Evolutionary conservation across 768 basidiomycete genomes (phyloP).

Genomic region (Lanmaoa pseudosensibilis): DNA sequence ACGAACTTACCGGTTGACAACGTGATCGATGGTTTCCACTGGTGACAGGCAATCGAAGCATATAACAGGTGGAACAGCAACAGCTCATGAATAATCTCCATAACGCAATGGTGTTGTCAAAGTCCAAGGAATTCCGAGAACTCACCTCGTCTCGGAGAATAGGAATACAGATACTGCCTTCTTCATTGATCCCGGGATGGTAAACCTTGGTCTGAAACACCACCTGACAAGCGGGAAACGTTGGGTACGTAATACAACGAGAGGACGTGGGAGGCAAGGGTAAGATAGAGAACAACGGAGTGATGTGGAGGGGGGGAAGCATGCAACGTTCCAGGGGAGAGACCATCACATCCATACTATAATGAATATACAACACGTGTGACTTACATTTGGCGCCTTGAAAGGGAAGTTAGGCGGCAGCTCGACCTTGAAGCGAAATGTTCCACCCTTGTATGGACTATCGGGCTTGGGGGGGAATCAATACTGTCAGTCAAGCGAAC

Average conservation of each 20-base stretch:
- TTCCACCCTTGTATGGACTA: slow-evolving; percentile 83
- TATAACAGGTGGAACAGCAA: background rate
- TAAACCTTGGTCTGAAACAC: slow-evolving; percentile 85
- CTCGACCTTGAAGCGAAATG: slow-evolving; percentile 69
- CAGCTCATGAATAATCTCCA: slow-evolving; percentile 4
- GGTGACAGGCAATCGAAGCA: slow-evolving; percentile 4
- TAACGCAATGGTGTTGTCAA: background rate
- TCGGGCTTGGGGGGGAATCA: slow-evolving; percentile 51
- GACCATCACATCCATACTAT: background rate
- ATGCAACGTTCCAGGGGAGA: slow-evolving; percentile 24
- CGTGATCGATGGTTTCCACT: slow-evolving; percentile 88
- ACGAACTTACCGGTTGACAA: slow-evolving; percentile 56
- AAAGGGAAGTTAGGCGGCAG: slow-evolving; percentile 84
- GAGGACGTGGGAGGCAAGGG: slow-evolving; percentile 1
- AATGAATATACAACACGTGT: slow-evolving; percentile 4
- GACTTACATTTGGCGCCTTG: slow-evolving; percentile 74
- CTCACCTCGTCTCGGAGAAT: slow-evolving; percentile 81
- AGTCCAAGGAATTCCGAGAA: slow-evolving; percentile 6
- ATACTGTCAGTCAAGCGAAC: slow-evolving; percentile 1
- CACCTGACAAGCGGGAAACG: slow-evolving; percentile 47
- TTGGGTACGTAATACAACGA: slow-evolving; percentile 21
- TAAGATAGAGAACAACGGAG: background rate
- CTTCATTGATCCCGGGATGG: slow-evolving; percentile 89
- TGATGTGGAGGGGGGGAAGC: background rate
- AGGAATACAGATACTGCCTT: slow-evolving; percentile 82